Evolutionary conservation across 495 filamentous ascomycete species (phyloP).

Genomic region (Pyrenopolyporus hunteri): DNA sequence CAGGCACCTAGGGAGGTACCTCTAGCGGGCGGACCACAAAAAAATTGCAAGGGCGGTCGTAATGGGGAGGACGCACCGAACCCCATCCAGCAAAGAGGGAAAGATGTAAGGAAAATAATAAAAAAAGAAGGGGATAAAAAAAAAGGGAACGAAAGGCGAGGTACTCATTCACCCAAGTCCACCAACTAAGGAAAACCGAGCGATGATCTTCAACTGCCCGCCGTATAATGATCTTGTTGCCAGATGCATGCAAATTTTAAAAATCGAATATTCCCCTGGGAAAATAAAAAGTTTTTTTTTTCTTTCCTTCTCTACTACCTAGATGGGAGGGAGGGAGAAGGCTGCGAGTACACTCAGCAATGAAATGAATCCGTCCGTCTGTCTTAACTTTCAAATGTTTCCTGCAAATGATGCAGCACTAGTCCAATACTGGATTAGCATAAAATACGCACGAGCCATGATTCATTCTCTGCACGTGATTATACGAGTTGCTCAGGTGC

Average conservation of each 20-base stretch:
- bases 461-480: constrained; percentile 12
- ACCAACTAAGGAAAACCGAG: constrained; percentile 14
- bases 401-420: constrained; percentile 20
- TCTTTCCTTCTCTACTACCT: not conserved
- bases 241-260: constrained; percentile 13
- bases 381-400: constrained; percentile 1
- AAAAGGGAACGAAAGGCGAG: constrained; percentile 10
- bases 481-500: not conserved
- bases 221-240: constrained; percentile 9
- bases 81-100: not conserved
- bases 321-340: constrained; percentile 10
- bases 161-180: constrained; percentile 4
- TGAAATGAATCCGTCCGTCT: constrained; percentile 14
- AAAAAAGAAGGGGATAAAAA: constrained; percentile 4
- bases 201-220: not conserved
- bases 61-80: not conserved
- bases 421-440: not conserved
- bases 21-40: constrained; percentile 13
- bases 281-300: too few species aligned
- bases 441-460: constrained; percentile 4
- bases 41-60: constrained; percentile 18
- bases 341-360: not conserved
- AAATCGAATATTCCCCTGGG: too few species aligned
- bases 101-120: too few species aligned
- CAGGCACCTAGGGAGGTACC: not conserved